A percentile compares a stretch with the other conserved stretches of the same genome.
Conservation (phyloP, 805 yeast genomes). For the Wickerhamiella lipophila region DNA sequence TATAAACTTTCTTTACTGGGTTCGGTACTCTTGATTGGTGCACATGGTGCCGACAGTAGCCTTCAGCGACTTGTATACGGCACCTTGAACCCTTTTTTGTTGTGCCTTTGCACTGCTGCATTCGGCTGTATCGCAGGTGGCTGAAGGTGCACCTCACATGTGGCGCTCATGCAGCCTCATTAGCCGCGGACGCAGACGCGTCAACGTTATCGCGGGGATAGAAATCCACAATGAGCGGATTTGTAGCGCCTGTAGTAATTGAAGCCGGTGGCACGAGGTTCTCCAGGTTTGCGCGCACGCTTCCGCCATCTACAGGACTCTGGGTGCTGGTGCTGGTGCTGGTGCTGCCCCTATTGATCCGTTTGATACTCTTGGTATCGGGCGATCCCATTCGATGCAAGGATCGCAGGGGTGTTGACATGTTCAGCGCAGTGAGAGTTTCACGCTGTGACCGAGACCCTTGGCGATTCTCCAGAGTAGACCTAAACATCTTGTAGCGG, state of each 20-base stretch:
- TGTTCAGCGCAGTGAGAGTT: not conserved
- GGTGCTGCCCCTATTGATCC: not conserved
- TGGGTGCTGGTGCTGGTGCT: not conserved
- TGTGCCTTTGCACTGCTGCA: conserved; percentile 20
- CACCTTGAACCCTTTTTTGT: conserved; percentile 21
- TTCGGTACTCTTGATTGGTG: not conserved
- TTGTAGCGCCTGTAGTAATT: too few species aligned
- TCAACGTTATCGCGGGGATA: not conserved
- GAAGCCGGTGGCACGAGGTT: not conserved
- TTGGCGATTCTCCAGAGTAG: conserved; percentile 1
- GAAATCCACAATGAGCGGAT: too few species aligned
- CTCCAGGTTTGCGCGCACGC: not conserved
- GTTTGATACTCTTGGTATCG: not conserved
- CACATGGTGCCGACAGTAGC: conserved; percentile 19
- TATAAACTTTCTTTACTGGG: not conserved
- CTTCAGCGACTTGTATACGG: conserved; percentile 2
- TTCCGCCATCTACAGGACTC: not conserved
- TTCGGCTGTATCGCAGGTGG: not conserved
- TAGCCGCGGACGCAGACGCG: not conserved
- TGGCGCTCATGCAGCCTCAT: conserved; percentile 4
- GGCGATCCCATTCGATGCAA: not conserved
- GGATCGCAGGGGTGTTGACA: not conserved
- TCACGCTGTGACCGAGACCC: not conserved
- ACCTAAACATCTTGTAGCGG: conserved; percentile 11
- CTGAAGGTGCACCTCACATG: not conserved